phyloP scores from a whole-genome alignment of 352 stramenopile species.

The Pythium scleroteichum region DNA sequence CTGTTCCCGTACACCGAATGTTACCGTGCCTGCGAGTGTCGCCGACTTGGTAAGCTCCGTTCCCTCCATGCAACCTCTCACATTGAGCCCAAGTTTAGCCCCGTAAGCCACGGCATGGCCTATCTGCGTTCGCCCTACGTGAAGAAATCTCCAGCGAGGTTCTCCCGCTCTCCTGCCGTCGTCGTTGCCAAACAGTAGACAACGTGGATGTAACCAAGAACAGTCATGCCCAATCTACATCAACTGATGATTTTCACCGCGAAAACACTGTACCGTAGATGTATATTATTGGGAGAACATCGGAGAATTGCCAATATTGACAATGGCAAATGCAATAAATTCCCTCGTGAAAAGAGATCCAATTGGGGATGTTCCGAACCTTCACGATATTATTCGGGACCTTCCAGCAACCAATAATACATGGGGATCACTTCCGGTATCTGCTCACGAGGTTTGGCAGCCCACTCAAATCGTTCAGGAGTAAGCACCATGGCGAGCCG shows the following conservation, averaged over 20 bases:
- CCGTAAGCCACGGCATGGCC: constrained; percentile 47
- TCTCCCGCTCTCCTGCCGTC: constrained; percentile 18
- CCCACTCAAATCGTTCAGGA: not conserved
- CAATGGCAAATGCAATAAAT: no score
- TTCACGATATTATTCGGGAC: constrained; percentile 20
- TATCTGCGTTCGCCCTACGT: constrained; percentile 54
- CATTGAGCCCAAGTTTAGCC: constrained; percentile 20
- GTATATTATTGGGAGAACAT: no score
- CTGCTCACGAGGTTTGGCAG: constrained; percentile 8
- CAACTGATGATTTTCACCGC: no score
- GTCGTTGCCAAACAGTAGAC: constrained; percentile 12
- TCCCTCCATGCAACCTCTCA: constrained; percentile 18
- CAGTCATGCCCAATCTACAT: no score
- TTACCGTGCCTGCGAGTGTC: constrained; percentile 45
- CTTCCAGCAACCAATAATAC: constrained; percentile 28
- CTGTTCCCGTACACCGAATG: constrained; percentile 69
- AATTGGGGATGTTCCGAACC: constrained; percentile 12
- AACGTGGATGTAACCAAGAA: no score
- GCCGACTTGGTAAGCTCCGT: constrained; percentile 37
- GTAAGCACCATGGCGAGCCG: constrained; percentile 63
- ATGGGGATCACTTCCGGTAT: not conserved
- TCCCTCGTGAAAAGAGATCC: no score
- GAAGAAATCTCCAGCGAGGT: constrained; percentile 8
- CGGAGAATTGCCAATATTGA: no score
- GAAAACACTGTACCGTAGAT: no score